Evolutionary conservation across 176 grass and related monocot species (phyloP).

Genomic region (Rhynchospora pubera): DNA sequence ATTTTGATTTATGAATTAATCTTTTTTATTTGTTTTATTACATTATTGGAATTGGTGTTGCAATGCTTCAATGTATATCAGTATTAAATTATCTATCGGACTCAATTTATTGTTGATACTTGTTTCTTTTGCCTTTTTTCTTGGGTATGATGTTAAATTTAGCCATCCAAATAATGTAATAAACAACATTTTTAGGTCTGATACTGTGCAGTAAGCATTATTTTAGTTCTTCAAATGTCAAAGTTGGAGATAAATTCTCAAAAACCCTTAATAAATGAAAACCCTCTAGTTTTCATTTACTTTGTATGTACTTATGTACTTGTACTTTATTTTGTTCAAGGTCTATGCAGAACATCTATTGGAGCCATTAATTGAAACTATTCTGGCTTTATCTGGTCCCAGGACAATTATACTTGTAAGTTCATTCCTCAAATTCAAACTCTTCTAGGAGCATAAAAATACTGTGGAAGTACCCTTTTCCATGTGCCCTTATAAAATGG

Average conservation of each 20-base stretch:
- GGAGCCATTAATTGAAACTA: constrained; percentile 68
- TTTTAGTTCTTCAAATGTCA: background rate
- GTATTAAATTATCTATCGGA: background rate
- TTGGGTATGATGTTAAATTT: background rate
- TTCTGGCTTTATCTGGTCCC: constrained; percentile 81
- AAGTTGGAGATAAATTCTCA: background rate
- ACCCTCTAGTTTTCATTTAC: background rate
- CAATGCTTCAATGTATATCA: background rate
- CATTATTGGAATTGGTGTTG: background rate
- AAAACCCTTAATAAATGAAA: background rate
- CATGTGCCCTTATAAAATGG: background rate
- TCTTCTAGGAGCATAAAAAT: background rate
- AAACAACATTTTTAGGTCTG: background rate
- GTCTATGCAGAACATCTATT: constrained; percentile 82
- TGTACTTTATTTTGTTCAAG: constrained; percentile 30
- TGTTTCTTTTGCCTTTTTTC: background rate
- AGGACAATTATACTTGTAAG: constrained; percentile 66
- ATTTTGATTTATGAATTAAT: background rate
- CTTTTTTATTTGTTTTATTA: background rate
- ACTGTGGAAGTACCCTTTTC: background rate
- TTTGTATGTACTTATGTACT: constrained; percentile 1
- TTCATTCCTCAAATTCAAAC: background rate
- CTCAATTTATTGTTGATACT: background rate
- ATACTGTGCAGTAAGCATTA: background rate
- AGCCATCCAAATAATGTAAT: background rate